A percentile compares a stretch with the other conserved stretches of the same genome.
These are phyloP conservation scores for Tetracladium maxilliforme DNA, from an alignment of 2,329 filamentous ascomycete species.

Conservation along the genomic window DNA sequence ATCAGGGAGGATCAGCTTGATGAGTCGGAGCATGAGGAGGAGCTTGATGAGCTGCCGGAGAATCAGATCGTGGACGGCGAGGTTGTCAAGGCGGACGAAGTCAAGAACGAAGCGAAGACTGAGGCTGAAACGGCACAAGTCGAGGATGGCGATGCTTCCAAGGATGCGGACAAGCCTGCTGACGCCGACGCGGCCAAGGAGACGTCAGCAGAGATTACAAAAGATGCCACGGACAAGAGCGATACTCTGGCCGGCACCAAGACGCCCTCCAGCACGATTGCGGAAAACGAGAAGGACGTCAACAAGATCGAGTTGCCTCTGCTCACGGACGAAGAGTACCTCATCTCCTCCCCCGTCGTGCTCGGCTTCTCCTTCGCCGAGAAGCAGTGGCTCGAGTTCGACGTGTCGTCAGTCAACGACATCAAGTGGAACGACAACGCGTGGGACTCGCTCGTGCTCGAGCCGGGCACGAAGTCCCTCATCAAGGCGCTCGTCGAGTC, in stretches of 20 bases:
- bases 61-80: slow-evolving; percentile 16
- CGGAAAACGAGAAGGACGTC: slow-evolving; percentile 12
- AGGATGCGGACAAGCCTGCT: no score
- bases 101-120: slow-evolving; percentile 21
- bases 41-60: slow-evolving; percentile 14
- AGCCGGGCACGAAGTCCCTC: slow-evolving; percentile 43
- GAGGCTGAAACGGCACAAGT: no score
- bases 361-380: slow-evolving; percentile 79
- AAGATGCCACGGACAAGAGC: slow-evolving; percentile 31
- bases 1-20: slow-evolving; percentile 10
- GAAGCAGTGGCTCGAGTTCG: slow-evolving; percentile 83
- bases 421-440: slow-evolving; percentile 76
- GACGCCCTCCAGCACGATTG: no score
- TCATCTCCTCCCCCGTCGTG: slow-evolving; percentile 73
- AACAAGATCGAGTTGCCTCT: slow-evolving; percentile 23
- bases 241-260: slow-evolving; percentile 36
- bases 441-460: slow-evolving; percentile 68
- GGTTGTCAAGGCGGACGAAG: slow-evolving; percentile 14
- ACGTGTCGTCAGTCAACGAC: slow-evolving; percentile 62
- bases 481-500: slow-evolving; percentile 73
- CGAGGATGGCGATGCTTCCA: no score
- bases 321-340: slow-evolving; percentile 70
- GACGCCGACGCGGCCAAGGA: no score
- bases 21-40: slow-evolving; percentile 6
- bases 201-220: slow-evolving; percentile 13